A percentile compares a stretch with the other conserved stretches of the same genome.
These are phyloP conservation scores for Tetratostichococcus sp. DNA, from an alignment of 139 green algal genomes.

Conservation along the genomic window DNA sequence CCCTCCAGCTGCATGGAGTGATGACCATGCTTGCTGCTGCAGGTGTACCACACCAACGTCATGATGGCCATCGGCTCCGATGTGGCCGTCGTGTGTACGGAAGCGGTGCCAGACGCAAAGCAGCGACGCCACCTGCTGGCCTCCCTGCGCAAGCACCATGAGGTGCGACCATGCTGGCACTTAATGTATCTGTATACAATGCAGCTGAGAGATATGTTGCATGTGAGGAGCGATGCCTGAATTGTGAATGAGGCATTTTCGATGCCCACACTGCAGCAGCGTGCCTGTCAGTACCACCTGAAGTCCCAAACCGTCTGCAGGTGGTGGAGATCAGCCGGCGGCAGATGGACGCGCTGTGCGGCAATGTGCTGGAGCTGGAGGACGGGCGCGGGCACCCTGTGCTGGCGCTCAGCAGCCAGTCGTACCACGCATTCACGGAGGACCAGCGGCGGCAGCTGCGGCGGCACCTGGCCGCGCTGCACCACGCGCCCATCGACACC, in stretches of 20 bases:
- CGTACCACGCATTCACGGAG: conserved; percentile 82
- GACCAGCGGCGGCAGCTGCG: conserved; percentile 65
- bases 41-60: conserved; percentile 99
- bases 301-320: conserved; percentile 7
- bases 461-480: conserved; percentile 69
- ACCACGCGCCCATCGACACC: conserved; percentile 86
- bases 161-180: conserved; percentile 10
- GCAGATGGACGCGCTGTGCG: conserved; percentile 87
- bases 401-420: conserved; percentile 78
- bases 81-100: conserved; percentile 87
- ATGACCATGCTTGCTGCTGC: too few species aligned
- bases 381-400: conserved; percentile 75
- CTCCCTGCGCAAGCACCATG: conserved; percentile 44
- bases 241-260: too few species aligned
- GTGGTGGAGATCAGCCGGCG: conserved; percentile 82
- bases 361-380: conserved; percentile 91
- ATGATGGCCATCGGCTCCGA: conserved; percentile 91
- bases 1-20: too few species aligned
- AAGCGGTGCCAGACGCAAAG: conserved; percentile 62
- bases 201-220: too few species aligned
- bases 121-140: conserved; percentile 66
- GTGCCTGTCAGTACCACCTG: too few species aligned
- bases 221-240: too few species aligned
- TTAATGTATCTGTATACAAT: too few species aligned
- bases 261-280: too few species aligned